Base-by-base conservation (phyloP, 2,329 filamentous ascomycete species). In the Diaporthe sp. region DNA sequence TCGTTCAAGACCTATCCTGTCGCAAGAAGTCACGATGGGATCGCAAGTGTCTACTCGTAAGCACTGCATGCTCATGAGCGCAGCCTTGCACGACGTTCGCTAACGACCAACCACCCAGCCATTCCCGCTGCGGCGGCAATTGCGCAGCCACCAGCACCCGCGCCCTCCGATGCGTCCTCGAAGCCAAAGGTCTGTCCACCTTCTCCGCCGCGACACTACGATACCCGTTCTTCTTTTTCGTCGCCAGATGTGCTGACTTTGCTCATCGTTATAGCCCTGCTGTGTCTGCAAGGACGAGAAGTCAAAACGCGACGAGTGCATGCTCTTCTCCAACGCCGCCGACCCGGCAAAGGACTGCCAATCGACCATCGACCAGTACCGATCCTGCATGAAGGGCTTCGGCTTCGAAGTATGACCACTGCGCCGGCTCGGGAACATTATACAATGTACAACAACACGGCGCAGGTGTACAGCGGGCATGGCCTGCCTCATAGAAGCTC, bases 241-340 rank as follows among this genome's bases (percentile, higher is more conserved):
- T 42, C 8, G 15, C 2, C 2, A 19, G 6, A 15, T 17, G 46
- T 17, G 46, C 65, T 69, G 34, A 69, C 34, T 8, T 15, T 15
- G 7, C 1, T n/a, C 4, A 6, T 25, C 9, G n/a, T 4, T 31
- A 76, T 81, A 98, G 95, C 96, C 96, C 58, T 98, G 97, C 90
- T 98, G 97, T 84, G 97, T 98, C 42, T 99, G 97, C 91, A 98
- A 96, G 83, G 92, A 97, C 59, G 95, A 99, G 85, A 99, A 99
- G 86, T 89, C 94, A 53, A 90, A 90, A 80, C 95, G 97, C 78
- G 97, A 99, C 87, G 96, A 99, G 86, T 99, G 97, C 89, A 98
- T 99, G 96, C 94, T 99, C 74, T 98, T 98, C 88, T 98, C 95
- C 74, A 95, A 91, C 77, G 90, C 94, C 77, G 89, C 93, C 81